phyloP scores from a whole-genome alignment of 2,329 filamentous ascomycete species.

The Colletotrichum graminicola region DNA sequence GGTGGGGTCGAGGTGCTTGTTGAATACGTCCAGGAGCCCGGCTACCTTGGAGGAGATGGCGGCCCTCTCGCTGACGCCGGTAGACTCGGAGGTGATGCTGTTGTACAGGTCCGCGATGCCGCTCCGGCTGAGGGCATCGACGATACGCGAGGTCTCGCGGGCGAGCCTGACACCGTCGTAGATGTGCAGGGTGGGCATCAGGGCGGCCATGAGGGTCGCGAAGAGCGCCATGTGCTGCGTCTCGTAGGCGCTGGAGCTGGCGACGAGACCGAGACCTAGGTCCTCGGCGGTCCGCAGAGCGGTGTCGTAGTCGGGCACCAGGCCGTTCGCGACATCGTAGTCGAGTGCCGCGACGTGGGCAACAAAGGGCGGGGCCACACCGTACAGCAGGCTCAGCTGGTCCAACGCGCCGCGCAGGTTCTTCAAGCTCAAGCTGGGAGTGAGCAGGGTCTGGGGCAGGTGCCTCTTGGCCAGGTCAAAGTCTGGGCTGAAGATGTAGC shows the following conservation, averaged over 20 bases:
- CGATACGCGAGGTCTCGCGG: constrained; percentile 83
- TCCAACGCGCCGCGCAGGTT: constrained; percentile 87
- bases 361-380: constrained; percentile 91
- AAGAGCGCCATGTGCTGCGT: constrained; percentile 96
- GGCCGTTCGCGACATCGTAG: constrained; percentile 76
- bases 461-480: constrained; percentile 93
- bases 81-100: constrained; percentile 71
- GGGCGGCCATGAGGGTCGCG: constrained; percentile 81
- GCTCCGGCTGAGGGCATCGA: constrained; percentile 82
- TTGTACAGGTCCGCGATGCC: constrained; percentile 78
- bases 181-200: constrained; percentile 87
- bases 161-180: constrained; percentile 89
- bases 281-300: constrained; percentile 88
- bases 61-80: constrained; percentile 75
- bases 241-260: constrained; percentile 89
- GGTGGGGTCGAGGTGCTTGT: constrained; percentile 91
- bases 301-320: constrained; percentile 89
- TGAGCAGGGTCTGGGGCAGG: constrained; percentile 90
- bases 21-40: constrained; percentile 80
- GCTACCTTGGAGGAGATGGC: constrained; percentile 79
- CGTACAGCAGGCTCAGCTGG: constrained; percentile 91
- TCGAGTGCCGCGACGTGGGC: constrained; percentile 93
- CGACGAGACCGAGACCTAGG: constrained; percentile 86
- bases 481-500: constrained; percentile 98
- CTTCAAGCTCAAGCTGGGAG: constrained; percentile 84